These are phyloP conservation scores for Oryza glumipatula DNA, from an alignment of 176 grass and related monocot species.

Conservation along the genomic window DNA sequence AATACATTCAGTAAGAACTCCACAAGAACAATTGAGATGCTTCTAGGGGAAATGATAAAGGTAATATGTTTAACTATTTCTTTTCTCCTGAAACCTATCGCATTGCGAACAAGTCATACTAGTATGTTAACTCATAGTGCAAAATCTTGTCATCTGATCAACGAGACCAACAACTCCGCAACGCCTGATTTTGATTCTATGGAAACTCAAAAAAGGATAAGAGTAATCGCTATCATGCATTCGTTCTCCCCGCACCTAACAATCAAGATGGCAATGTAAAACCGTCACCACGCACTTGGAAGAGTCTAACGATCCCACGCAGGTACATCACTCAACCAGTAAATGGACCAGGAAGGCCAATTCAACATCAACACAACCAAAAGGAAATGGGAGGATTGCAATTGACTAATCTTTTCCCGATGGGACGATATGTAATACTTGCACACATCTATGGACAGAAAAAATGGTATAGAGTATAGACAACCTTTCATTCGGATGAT, in stretches of 20 bases:
- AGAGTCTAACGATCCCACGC: background rate
- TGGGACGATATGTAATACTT: background rate
- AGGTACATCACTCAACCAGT: background rate
- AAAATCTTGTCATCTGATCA: background rate
- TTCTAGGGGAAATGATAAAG: background rate
- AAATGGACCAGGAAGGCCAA: background rate
- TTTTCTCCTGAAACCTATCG: background rate
- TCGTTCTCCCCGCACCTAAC: background rate
- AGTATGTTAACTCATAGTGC: background rate
- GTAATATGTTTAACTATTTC: background rate
- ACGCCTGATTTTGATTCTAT: background rate
- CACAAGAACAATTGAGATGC: slow-evolving; percentile 9
- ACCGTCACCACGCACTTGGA: background rate
- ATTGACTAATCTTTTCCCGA: background rate
- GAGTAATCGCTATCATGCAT: background rate
- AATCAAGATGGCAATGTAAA: background rate
- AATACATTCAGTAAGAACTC: background rate
- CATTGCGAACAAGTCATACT: background rate
- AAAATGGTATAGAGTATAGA: background rate
- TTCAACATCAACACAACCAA: background rate
- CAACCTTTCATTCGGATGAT: background rate
- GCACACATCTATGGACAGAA: background rate
- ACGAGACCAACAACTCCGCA: slow-evolving; percentile 37
- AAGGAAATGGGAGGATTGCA: background rate
- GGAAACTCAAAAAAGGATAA: background rate